Percentiles rank a stretch among this genome's conserved stretches.
These are phyloP conservation scores for Aegilops speltoides DNA, from an alignment of 176 grass and related monocot genomes.

Conservation along the genomic window DNA sequence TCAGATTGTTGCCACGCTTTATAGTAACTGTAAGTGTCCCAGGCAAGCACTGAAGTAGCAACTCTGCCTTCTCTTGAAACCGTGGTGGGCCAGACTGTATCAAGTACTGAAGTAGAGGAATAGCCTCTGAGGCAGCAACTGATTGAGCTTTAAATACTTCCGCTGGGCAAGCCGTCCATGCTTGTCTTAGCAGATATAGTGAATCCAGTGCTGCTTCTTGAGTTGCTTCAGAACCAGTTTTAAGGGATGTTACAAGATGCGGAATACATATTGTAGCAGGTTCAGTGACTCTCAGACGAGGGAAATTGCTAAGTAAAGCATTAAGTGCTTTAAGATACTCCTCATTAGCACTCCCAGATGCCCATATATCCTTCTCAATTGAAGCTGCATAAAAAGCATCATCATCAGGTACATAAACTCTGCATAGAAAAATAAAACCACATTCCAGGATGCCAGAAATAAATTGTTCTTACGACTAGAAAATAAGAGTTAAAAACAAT, in stretches of 20 bases:
- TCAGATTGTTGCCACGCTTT: conserved; percentile 93
- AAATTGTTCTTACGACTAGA: background rate
- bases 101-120: conserved; percentile 97
- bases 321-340: conserved; percentile 98
- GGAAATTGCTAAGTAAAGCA: conserved; percentile 90
- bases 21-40: conserved; percentile 96
- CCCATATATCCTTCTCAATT: conserved; percentile 98
- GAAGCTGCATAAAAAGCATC: conserved; percentile 70
- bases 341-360: conserved; percentile 89
- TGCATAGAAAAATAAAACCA: background rate
- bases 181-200: conserved; percentile 95
- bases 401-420: conserved; percentile 19
- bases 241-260: conserved; percentile 91
- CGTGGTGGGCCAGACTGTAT: conserved; percentile 97
- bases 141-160: conserved; percentile 99
- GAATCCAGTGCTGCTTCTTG: conserved; percentile 98
- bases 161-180: conserved; percentile 87
- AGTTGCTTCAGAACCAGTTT: conserved; percentile 93
- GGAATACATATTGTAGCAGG: conserved; percentile 94
- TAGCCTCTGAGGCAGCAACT: conserved; percentile 91
- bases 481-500: background rate
- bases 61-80: conserved; percentile 96
- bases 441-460: conserved; percentile 5
- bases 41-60: conserved; percentile 94
- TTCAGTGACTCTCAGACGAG: conserved; percentile 93